These are phyloP conservation scores for Ophiostoma novo-ulmi DNA, from an alignment of 2,329 filamentous ascomycete genomes.

Conservation along the genomic window DNA sequence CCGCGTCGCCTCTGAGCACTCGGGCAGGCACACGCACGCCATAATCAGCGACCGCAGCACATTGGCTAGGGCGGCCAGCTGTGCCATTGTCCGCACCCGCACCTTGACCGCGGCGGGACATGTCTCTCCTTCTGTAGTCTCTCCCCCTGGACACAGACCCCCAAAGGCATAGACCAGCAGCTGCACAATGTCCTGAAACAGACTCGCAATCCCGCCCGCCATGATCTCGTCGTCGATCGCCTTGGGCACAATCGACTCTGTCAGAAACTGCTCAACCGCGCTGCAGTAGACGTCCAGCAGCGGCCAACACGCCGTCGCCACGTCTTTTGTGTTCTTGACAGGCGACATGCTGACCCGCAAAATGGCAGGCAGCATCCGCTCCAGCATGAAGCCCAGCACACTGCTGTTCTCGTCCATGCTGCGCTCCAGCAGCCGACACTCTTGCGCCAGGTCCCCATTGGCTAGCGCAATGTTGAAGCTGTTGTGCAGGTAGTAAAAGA, in stretches of 20 bases:
- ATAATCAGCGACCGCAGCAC: conserved; percentile 27
- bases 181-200: conserved; percentile 33
- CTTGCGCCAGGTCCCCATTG: conserved; percentile 45
- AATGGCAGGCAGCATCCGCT: conserved; percentile 52
- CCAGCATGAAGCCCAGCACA: conserved; percentile 46
- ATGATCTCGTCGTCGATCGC: conserved; percentile 37
- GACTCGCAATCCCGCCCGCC: conserved; percentile 31
- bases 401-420: conserved; percentile 43
- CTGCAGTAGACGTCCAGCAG: conserved; percentile 48
- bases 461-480: conserved; percentile 53
- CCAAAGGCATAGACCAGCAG: not conserved
- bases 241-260: conserved; percentile 34
- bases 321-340: not conserved
- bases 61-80: conserved; percentile 27
- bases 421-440: conserved; percentile 42
- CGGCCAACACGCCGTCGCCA: conserved; percentile 36
- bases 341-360: conserved; percentile 32
- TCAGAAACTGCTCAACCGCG: conserved; percentile 39
- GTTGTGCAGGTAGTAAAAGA: conserved; percentile 55
- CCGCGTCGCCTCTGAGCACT: not conserved
- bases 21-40: conserved; percentile 22
- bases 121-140: not conserved
- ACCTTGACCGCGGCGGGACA: not conserved
- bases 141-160: not conserved
- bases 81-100: conserved; percentile 31